Evolutionary conservation across 345 rosid genomes (phyloP), one percentile per base, ranked within the genome.

Genomic region (Gynandropsis gynandra): DNA sequence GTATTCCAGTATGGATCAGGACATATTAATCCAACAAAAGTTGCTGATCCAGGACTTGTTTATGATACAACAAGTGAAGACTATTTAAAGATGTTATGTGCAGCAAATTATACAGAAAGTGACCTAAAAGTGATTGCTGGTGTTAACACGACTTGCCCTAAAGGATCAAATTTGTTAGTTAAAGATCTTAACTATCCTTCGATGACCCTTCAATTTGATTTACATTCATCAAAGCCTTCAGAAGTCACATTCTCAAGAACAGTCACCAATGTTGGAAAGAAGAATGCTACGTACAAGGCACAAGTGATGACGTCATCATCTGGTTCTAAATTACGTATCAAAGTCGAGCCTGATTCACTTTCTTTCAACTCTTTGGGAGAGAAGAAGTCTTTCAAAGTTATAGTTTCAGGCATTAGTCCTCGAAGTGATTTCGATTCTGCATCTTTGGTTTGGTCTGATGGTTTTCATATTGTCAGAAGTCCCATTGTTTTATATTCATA

Each of bases 1-100:
- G 81, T 76, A 64, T 69, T 82, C 11, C 64, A 74, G 18, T 74
- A 66, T 27, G 90, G 85, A 14, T 44, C 85, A 0, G 95, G 95
- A 5, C 73, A 69, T 34, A 31, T 82, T 4, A 63, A 80, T 54
- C 90, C 90, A 0, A 16, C 47, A 15, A 58, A 68, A 1, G 87
- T 81, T 15, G 10, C 62, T 0, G 6, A 61, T 61, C 77, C 77
- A 20, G 74, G 77, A 34, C 73, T 72, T 8, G 71, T 72, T 32
- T 72, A 67, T 14, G 70, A 67, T 48, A 12, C 54, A 14, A 8
- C 14, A 5, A 46, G 52, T 36, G 5, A 44, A 11, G 82, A 85
- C 47, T 60, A 77, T 56, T 35, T 75, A 7, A 54, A 17, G 1
- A 50, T 85, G 32, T 80, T 80, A 4, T 74, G 88, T 41, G 54